These are phyloP conservation scores for Apophysomyces variabilis DNA, from an alignment of 371 early-diverging fungal species.

Conservation along the genomic window DNA sequence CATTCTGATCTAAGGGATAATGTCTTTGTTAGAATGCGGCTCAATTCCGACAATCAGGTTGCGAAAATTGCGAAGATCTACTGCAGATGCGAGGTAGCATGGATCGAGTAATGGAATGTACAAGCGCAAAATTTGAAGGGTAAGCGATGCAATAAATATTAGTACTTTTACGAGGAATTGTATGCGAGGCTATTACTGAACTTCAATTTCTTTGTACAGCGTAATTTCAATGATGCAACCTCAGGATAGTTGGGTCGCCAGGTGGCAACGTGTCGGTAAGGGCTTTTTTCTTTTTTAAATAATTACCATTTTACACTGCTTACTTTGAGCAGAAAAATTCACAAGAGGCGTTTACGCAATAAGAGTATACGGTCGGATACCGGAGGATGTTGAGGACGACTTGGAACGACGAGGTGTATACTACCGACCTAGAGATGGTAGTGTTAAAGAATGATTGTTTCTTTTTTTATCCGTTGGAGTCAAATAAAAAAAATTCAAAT, in stretches of 20 bases:
- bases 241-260: conserved; percentile 84
- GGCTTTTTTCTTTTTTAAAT: not conserved
- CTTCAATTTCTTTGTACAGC: conserved; percentile 28
- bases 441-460: conserved; percentile 61
- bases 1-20: not conserved
- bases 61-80: conserved; percentile 93
- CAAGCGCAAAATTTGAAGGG: conserved; percentile 89
- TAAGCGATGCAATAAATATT: conserved; percentile 26
- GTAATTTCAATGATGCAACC: conserved; percentile 85
- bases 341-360: conserved; percentile 90
- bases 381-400: conserved; percentile 85
- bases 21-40: conserved; percentile 57
- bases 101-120: conserved; percentile 84
- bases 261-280: conserved; percentile 83
- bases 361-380: conserved; percentile 86
- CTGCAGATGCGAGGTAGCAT: conserved; percentile 73
- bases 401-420: conserved; percentile 78
- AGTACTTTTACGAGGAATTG: too few relatives aligned
- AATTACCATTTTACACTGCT: not conserved
- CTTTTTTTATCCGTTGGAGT: conserved; percentile 6
- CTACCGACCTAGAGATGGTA: conserved; percentile 88
- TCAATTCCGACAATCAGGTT: conserved; percentile 83
- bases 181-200: too few relatives aligned
- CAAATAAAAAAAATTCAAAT: not conserved
- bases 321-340: conserved; percentile 66